Conservation (phyloP, 139 green algal species). For the Coelastrella sp. region DNA sequence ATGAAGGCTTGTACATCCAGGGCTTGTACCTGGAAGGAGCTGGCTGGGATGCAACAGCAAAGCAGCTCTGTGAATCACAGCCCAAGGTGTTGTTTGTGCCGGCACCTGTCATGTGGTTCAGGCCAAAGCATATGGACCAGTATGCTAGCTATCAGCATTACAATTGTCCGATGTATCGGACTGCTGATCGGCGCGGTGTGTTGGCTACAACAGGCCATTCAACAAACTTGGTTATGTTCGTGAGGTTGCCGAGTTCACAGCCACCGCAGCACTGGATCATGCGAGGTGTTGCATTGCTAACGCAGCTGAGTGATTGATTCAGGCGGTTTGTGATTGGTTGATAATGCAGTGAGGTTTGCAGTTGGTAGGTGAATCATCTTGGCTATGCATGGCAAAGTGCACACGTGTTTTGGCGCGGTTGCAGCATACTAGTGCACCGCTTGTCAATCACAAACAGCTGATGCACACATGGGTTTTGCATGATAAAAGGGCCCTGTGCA, state of each 20-base stretch:
- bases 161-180: conserved; percentile 87
- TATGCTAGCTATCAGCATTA: conserved; percentile 71
- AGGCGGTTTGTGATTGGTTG: too few relatives aligned
- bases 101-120: conserved; percentile 78
- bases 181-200: conserved; percentile 78
- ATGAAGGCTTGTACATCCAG: conserved; percentile 78
- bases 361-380: too few relatives aligned
- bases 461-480: too few relatives aligned
- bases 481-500: too few relatives aligned
- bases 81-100: conserved; percentile 79
- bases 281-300: conserved; percentile 81
- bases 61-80: conserved; percentile 70
- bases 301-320: conserved; percentile 41
- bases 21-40: conserved; percentile 83
- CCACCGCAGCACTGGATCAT: conserved; percentile 78
- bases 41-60: conserved; percentile 66
- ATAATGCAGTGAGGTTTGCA: too few relatives aligned
- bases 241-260: conserved; percentile 71
- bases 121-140: conserved; percentile 63
- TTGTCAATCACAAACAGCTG: too few relatives aligned
- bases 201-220: conserved; percentile 87
- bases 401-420: too few relatives aligned
- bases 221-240: conserved; percentile 90
- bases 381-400: too few relatives aligned
- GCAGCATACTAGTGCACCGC: too few relatives aligned